Base-by-base conservation (phyloP, 768 basidiomycete genomes). In the Pulveroboletus sp. region DNA sequence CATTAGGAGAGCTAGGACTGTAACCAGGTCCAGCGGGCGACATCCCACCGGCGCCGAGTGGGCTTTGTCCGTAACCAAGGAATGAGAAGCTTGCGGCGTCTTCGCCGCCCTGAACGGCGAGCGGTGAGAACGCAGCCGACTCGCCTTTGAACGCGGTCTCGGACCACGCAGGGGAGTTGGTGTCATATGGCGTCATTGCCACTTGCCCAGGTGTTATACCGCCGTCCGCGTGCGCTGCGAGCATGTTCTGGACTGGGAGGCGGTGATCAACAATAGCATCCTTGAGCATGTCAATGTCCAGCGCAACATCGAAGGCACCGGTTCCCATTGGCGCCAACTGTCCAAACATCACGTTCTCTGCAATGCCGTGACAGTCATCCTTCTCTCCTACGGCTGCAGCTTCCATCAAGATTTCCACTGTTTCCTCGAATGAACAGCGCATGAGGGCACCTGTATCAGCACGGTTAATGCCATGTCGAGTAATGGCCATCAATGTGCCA, bases 301-400 rank as follows among this genome's bases (percentile, higher is more conserved):
- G 79, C 0, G 92, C 86, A 43, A 99, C 89, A 43, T 98, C 95
- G 63, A 95, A 97, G 8, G 91, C 81, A 13, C 96, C 96, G 0
- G 96, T 97, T 45, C 96, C 96, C 93, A 99, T 97, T 1, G 94
- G 94, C n/a, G 95, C 94, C 82, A 98, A 89, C 72, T 98, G 96
- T 15, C 96, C 96, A 60, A 99, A 92, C 79, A 99, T 84, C 37
- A 99, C 93, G 62, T 97, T 98, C 76, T 98, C 95, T n/a, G 96
- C 96, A 30, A 99, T 84, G 39, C 95, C 96, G 47, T 91, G 91
- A 65, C 96, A 99, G 59, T 98, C 95, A 57, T 99, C 96, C 69
- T 93, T 91, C 74, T 98, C 95, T 47, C 96, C 96, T 21, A 94
- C 89, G 1, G 95, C 93, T 1, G 96, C 96, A 0, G 96, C 96